These are phyloP conservation scores for Fusarium paranaense DNA, from an alignment of 2,329 filamentous ascomycete genomes.

Conservation along the genomic window DNA sequence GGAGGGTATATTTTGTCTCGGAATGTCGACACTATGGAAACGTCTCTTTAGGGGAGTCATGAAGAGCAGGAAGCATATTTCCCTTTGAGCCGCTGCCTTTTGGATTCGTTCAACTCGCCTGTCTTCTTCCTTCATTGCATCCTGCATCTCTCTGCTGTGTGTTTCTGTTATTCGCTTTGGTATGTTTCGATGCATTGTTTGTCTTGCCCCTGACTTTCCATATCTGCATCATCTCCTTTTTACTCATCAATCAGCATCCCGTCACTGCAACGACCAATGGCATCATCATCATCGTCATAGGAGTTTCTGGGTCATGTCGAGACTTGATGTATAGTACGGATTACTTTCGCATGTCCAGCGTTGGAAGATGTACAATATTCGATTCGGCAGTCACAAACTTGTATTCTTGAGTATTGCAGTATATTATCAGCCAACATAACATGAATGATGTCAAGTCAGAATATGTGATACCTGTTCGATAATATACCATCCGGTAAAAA, in stretches of 20 bases:
- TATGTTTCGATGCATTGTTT: neutral
- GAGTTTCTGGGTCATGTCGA: constrained; percentile 22
- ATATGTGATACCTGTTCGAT: neutral
- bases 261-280: constrained; percentile 1
- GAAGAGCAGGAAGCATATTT: constrained; percentile 25
- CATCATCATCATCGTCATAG: constrained; percentile 21
- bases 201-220: constrained; percentile 1
- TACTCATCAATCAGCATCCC: constrained; percentile 12
- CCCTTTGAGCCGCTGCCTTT: constrained; percentile 9
- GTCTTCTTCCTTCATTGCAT: neutral
- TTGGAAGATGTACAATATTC: constrained; percentile 22
- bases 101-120: constrained; percentile 1
- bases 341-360: constrained; percentile 17
- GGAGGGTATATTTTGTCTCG: constrained; percentile 20
- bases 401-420: neutral
- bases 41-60: constrained; percentile 14
- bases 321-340: constrained; percentile 7
- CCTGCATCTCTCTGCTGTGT: constrained; percentile 4
- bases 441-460: neutral
- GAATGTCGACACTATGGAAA: constrained; percentile 26
- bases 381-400: constrained; percentile 1
- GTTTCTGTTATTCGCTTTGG: neutral
- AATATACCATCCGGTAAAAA: neutral
- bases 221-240: neutral
- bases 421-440: neutral